These are phyloP conservation scores for Capronia americana DNA, from an alignment of 2,329 filamentous ascomycete genomes.

Conservation along the genomic window DNA sequence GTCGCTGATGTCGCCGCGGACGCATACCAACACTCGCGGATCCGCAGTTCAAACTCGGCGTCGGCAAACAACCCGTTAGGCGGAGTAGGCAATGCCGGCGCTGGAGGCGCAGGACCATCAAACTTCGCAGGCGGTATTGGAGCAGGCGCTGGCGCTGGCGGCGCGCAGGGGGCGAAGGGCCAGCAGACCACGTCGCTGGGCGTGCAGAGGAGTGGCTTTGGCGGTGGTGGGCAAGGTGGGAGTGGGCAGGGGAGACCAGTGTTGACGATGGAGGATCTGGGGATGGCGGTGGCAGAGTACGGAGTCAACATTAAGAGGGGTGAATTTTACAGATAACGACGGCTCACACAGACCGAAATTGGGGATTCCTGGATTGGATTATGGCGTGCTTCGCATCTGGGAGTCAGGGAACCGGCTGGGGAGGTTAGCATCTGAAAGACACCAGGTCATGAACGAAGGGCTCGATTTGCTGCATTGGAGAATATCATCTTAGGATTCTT, in stretches of 20 bases:
- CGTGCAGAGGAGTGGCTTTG: constrained; percentile 78
- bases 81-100: constrained; percentile 64
- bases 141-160: constrained; percentile 50
- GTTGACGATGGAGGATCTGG: constrained; percentile 96
- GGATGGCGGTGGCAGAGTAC: constrained; percentile 97
- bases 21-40: constrained; percentile 96
- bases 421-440: not conserved
- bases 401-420: not conserved
- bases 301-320: constrained; percentile 96
- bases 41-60: constrained; percentile 86
- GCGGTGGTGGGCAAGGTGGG: constrained; percentile 86
- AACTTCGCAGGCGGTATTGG: constrained; percentile 37
- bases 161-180: constrained; percentile 54
- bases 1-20: constrained; percentile 97
- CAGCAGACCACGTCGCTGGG: constrained; percentile 65
- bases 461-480: not conserved
- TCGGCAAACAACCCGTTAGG: constrained; percentile 92
- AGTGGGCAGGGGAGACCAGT: constrained; percentile 86
- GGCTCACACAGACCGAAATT: not conserved
- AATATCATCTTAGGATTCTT: not conserved
- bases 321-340: constrained; percentile 83
- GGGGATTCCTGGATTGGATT: not conserved
- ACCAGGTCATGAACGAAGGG: not conserved
- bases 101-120: constrained; percentile 43
- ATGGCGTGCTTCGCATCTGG: not conserved